Evolutionary conservation across 1,139 yeast species (phyloP).

Genomic region (Candida pseudocylindracea): DNA sequence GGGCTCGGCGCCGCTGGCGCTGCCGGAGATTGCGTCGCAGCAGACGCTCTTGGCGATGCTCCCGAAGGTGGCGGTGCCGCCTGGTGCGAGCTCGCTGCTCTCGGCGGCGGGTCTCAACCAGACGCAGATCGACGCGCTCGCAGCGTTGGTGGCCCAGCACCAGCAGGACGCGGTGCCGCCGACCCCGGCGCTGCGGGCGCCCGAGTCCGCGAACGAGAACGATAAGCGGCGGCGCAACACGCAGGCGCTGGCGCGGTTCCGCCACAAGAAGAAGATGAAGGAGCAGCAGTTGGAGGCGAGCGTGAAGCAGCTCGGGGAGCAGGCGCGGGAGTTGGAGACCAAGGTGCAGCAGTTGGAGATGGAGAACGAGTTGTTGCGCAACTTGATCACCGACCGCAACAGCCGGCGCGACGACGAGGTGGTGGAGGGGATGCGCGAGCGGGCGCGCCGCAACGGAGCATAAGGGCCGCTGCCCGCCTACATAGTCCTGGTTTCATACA

Average conservation of each 20-base stretch:
- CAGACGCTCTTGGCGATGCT: conserved; percentile 5
- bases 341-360: conserved; percentile 26
- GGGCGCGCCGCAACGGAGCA: conserved; percentile 1
- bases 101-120: conserved; percentile 41
- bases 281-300: conserved; percentile 69
- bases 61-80: conserved; percentile 49
- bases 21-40: neutral
- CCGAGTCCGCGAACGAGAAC: neutral
- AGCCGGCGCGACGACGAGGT: conserved; percentile 20
- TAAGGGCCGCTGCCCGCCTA: no score
- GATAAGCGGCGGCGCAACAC: conserved; percentile 59
- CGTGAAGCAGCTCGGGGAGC: conserved; percentile 36
- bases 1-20: neutral
- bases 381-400: conserved; percentile 49
- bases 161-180: conserved; percentile 8
- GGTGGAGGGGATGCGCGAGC: conserved; percentile 13
- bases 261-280: conserved; percentile 61
- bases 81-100: conserved; percentile 42
- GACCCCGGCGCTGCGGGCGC: neutral
- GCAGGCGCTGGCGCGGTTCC: conserved; percentile 63
- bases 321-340: conserved; percentile 32
- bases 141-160: conserved; percentile 53
- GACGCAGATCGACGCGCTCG: conserved; percentile 48
- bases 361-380: conserved; percentile 40
- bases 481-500: no score